These are phyloP conservation scores for Fraxinus anomala DNA, from an alignment of 257 asterid species.

Conservation along the genomic window DNA sequence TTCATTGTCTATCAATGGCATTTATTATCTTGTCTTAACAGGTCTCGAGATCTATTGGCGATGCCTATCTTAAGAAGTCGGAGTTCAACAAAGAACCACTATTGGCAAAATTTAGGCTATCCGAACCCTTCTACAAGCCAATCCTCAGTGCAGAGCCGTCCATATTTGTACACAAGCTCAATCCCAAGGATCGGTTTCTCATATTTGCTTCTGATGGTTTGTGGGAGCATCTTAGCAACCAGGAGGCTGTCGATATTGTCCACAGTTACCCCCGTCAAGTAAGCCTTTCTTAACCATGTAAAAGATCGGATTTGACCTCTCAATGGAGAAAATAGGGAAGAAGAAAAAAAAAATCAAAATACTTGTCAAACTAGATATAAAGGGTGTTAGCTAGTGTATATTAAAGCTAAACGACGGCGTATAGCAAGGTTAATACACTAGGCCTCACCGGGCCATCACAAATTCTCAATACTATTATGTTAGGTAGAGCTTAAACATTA, in stretches of 20 bases:
- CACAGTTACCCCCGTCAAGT: conserved; percentile 64
- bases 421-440: neutral
- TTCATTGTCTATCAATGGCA: conserved; percentile 6
- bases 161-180: conserved; percentile 59
- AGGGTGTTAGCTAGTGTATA: neutral
- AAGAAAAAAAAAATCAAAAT: neutral
- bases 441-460: neutral
- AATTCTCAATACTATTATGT: neutral
- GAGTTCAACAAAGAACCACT: conserved; percentile 87
- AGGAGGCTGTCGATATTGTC: conserved; percentile 89
- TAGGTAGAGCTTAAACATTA: too few species aligned
- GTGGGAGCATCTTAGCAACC: conserved; percentile 97
- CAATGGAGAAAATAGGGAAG: neutral
- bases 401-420: neutral
- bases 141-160: conserved; percentile 90
- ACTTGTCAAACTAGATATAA: neutral
- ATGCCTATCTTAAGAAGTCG: conserved; percentile 79
- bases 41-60: conserved; percentile 95
- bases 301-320: neutral
- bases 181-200: conserved; percentile 65
- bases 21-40: conserved; percentile 29
- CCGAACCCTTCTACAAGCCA: conserved; percentile 64
- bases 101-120: conserved; percentile 66
- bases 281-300: conserved; percentile 19
- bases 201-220: conserved; percentile 94